Evolutionary conservation across 2,329 filamentous ascomycete genomes (phyloP).

Genomic region (Fusarium torulosum): DNA sequence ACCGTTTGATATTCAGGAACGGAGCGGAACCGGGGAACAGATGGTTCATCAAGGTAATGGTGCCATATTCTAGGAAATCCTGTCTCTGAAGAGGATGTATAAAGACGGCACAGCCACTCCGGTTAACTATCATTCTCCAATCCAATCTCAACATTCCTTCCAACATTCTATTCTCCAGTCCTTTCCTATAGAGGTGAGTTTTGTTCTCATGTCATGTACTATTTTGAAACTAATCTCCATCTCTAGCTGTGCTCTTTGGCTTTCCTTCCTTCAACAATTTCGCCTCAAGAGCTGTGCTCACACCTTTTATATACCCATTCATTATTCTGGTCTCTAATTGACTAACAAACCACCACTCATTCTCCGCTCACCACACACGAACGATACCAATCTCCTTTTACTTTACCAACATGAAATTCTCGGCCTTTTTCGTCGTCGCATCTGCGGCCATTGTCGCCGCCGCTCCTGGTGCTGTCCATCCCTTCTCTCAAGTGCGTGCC

Average conservation of each 20-base stretch:
- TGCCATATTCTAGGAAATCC: not conserved
- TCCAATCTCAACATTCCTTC: slow-evolving; percentile 15
- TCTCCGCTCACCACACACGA: slow-evolving; percentile 16
- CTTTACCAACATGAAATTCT: slow-evolving; percentile 63
- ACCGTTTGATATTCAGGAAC: not conserved
- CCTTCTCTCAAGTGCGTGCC: slow-evolving; percentile 7
- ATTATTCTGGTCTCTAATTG: slow-evolving; percentile 29
- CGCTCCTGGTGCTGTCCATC: slow-evolving; percentile 57
- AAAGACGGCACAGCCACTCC: slow-evolving; percentile 10
- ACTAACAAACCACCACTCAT: slow-evolving; percentile 4
- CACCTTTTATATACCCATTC: slow-evolving; percentile 21
- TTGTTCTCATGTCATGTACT: not conserved
- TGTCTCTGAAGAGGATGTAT: slow-evolving; percentile 1
- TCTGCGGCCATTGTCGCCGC: slow-evolving; percentile 60
- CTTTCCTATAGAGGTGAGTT: slow-evolving; percentile 40
- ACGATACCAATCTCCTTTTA: not conserved
- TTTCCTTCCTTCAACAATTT: slow-evolving; percentile 34
- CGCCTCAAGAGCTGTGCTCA: slow-evolving; percentile 43
- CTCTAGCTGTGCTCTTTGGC: slow-evolving; percentile 38
- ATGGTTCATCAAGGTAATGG: slow-evolving; percentile 7
- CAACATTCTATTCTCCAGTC: slow-evolving; percentile 33
- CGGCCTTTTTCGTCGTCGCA: slow-evolving; percentile 59
- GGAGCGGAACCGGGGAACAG: slow-evolving; percentile 12
- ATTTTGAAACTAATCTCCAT: not conserved
- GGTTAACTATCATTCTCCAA: not conserved